Base-by-base conservation (phyloP, 2,329 filamentous ascomycete genomes). In the Shiraia bambusicola region DNA sequence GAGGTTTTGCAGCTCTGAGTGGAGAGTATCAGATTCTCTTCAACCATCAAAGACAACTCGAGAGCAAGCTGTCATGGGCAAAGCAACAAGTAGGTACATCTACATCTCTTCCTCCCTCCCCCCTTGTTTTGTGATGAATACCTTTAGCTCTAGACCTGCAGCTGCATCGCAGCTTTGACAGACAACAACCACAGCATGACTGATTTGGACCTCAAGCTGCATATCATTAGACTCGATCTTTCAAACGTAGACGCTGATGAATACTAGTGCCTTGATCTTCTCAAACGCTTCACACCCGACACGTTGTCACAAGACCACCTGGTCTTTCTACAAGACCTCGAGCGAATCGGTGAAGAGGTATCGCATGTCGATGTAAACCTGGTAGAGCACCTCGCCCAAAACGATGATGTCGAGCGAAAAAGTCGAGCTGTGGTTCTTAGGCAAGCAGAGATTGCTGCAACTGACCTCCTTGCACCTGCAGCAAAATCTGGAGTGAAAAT, bases 101-200 rank as follows among this genome's bases (percentile, higher is more conserved):
- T 16, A 14, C 12, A 19, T 9, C 40, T 36, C 30, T 40, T 24
- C 46, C 30, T 37, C 15, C 28, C 29, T 47, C 30, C 36, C 15
- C 28, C 29, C 40, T 36, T 28, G 47, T 48, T 49, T 52, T 56
- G 67, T 73, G 72, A 74, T 72, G 70, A 73, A 64, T 56, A 54
- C 24, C 43, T 57, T 75, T 75, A 76, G 73, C 72, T 76, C 72
- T 76, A 75, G 72, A 76, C 68, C 73, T 76, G 70, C 65, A 77
- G 72, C 65, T 68, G 67, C 62, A 54, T 53, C 40, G 67, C 68
- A 61, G 67, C 69, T 49, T 54, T 75, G 73, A 71, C 61, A 69
- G 72, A 72, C 54, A 63, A 61, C 49, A 65, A 69, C 69, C 62
- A 72, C 67, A 66, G 63, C 62, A 66, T 66, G 53, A 65, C 71